Evolutionary conservation across 2,329 filamentous ascomycete species (phyloP).

Genomic region (Pseudogymnoascus sp.): DNA sequence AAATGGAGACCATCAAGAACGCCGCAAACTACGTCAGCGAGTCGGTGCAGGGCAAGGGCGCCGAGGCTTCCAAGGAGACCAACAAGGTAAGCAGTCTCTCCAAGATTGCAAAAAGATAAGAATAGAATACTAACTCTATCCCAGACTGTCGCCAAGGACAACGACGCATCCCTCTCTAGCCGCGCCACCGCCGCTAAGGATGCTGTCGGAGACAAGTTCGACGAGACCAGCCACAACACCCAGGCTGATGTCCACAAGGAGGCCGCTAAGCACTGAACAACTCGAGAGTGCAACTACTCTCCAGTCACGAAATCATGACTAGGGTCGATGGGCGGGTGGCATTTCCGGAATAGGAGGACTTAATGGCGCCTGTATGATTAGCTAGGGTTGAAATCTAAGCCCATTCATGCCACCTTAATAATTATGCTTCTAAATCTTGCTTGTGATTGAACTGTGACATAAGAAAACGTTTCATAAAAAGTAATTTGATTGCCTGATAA

Average conservation of each 20-base stretch:
- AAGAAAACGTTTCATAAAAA: neutral
- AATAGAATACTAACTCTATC: slow-evolving; percentile 17
- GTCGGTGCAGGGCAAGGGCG: slow-evolving; percentile 39
- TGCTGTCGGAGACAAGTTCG: slow-evolving; percentile 42
- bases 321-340: slow-evolving; percentile 3
- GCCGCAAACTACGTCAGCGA: slow-evolving; percentile 49
- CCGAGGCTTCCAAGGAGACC: slow-evolving; percentile 46
- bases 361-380: slow-evolving; percentile 4
- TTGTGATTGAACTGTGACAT: neutral
- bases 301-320: slow-evolving; percentile 4
- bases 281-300: slow-evolving; percentile 3
- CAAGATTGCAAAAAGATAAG: neutral
- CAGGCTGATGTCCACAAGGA: slow-evolving; percentile 41
- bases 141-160: slow-evolving; percentile 40
- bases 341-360: neutral
- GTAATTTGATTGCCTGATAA: neutral
- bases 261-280: slow-evolving; percentile 16
- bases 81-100: slow-evolving; percentile 39
- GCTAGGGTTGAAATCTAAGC: slow-evolving; percentile 5
- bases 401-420: neutral
- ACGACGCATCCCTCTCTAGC: slow-evolving; percentile 33
- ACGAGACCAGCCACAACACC: slow-evolving; percentile 42
- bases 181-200: slow-evolving; percentile 43
- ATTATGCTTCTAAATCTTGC: neutral
- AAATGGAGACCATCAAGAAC: slow-evolving; percentile 35